These are phyloP conservation scores for Alternaria conjuncta DNA, from an alignment of 2,329 filamentous ascomycete genomes.

Conservation along the genomic window DNA sequence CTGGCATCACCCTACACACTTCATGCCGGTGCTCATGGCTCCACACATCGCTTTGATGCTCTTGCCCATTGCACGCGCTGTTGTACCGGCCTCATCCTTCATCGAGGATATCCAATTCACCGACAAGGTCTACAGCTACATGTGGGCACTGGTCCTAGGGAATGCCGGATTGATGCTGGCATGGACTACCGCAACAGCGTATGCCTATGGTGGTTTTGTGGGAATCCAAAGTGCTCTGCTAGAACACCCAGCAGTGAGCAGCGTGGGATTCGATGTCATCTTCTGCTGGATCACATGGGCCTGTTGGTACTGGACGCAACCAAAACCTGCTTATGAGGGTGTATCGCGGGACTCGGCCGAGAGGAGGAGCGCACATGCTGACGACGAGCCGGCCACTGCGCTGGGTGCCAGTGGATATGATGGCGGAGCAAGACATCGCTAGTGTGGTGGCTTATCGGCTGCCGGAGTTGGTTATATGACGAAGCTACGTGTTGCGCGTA, in stretches of 20 bases:
- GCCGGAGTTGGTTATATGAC: background rate
- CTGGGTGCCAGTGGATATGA: slow-evolving; percentile 11
- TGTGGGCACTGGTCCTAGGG: slow-evolving; percentile 29
- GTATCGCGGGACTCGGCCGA: background rate
- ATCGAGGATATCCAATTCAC: slow-evolving; percentile 24
- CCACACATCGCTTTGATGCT: slow-evolving; percentile 39
- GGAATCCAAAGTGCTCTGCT: slow-evolving; percentile 32
- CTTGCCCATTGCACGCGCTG: slow-evolving; percentile 30
- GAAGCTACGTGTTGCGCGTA: background rate
- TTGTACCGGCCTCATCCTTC: slow-evolving; percentile 30
- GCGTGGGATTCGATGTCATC: slow-evolving; percentile 44
- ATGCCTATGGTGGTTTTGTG: slow-evolving; percentile 23
- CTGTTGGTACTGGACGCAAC: slow-evolving; percentile 34
- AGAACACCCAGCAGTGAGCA: slow-evolving; percentile 46
- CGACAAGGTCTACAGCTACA: slow-evolving; percentile 29
- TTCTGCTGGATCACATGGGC: slow-evolving; percentile 48
- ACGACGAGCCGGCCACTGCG: slow-evolving; percentile 7
- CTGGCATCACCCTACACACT: slow-evolving; percentile 32
- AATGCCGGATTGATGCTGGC: slow-evolving; percentile 21
- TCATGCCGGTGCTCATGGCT: slow-evolving; percentile 38
- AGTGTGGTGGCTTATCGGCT: background rate
- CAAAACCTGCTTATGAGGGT: background rate
- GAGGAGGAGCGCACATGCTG: background rate
- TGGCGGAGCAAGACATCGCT: slow-evolving; percentile 25
- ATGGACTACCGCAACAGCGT: slow-evolving; percentile 18